Evolutionary conservation across 2,329 filamentous ascomycete species (phyloP).

Genomic region (Penicillium sp.): DNA sequence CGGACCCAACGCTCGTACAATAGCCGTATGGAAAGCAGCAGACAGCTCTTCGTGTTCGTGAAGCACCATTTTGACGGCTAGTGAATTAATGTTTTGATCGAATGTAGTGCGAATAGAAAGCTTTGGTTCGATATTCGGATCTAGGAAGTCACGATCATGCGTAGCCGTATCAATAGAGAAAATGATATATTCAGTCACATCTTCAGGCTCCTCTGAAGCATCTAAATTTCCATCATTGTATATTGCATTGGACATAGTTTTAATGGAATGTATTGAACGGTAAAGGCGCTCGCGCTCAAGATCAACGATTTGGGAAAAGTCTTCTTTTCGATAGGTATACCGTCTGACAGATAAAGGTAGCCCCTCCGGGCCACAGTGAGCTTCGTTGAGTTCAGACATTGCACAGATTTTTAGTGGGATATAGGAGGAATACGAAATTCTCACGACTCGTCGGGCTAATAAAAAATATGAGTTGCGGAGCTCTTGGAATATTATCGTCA

Average conservation of each 20-base stretch:
- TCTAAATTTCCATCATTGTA: slow-evolving; percentile 1
- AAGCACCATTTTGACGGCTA: slow-evolving; percentile 2
- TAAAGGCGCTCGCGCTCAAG: background rate
- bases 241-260: background rate
- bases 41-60: slow-evolving; percentile 3
- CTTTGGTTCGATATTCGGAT: slow-evolving; percentile 1
- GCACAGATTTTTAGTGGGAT: background rate
- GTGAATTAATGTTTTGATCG: background rate
- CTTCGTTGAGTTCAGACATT: slow-evolving; percentile 1
- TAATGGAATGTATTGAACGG: slow-evolving; percentile 1
- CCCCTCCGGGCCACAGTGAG: slow-evolving; percentile 3
- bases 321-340: background rate
- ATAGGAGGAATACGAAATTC: background rate
- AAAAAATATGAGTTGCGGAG: background rate
- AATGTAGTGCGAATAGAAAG: slow-evolving; percentile 5
- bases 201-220: slow-evolving; percentile 2
- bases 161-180: slow-evolving; percentile 2
- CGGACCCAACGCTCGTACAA: background rate
- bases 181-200: slow-evolving; percentile 1
- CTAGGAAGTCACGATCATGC: slow-evolving; percentile 7
- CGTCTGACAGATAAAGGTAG: slow-evolving; percentile 6
- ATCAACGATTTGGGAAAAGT: background rate
- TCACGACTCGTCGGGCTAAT: background rate
- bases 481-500: background rate
- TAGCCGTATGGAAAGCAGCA: background rate